Conservation (phyloP, 2,329 filamentous ascomycete species). For the Penicillium hesseltinei region DNA sequence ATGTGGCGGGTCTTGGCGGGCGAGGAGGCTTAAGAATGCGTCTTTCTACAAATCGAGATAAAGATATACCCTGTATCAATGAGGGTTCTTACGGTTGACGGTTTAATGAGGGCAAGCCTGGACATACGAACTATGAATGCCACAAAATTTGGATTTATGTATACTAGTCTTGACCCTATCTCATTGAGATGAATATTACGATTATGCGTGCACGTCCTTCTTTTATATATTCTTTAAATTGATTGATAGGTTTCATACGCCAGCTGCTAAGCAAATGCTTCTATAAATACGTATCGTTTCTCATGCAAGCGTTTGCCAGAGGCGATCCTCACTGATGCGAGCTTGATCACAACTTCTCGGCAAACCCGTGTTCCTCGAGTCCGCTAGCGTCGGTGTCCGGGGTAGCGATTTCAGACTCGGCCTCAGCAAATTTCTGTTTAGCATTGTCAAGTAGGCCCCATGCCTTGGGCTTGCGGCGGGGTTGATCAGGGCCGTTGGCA, state of each 20-base stretch:
- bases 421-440: constrained; percentile 48
- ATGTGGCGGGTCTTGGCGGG: constrained; percentile 42
- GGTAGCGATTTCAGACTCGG: constrained; percentile 51
- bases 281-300: not conserved
- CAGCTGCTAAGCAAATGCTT: constrained; percentile 3
- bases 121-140: constrained; percentile 14
- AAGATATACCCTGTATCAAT: constrained; percentile 13
- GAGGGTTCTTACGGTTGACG: not conserved
- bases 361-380: constrained; percentile 58
- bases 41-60: not conserved
- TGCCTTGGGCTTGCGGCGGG: constrained; percentile 64
- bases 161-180: constrained; percentile 22
- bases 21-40: constrained; percentile 16
- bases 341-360: constrained; percentile 38
- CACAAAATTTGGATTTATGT: constrained; percentile 21
- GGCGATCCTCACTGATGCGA: not conserved
- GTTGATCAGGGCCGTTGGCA: constrained; percentile 60
- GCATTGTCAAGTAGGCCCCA: constrained; percentile 61
- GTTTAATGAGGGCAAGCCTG: constrained; percentile 6
- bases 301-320: constrained; percentile 2
- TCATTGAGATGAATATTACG: constrained; percentile 17
- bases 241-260: not conserved
- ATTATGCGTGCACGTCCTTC: constrained; percentile 3
- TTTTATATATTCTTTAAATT: not conserved
- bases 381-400: constrained; percentile 52